Conservation (phyloP, 1,284 basidiomycete genomes). For the Melanopsichium pennsylvanicum region DNA sequence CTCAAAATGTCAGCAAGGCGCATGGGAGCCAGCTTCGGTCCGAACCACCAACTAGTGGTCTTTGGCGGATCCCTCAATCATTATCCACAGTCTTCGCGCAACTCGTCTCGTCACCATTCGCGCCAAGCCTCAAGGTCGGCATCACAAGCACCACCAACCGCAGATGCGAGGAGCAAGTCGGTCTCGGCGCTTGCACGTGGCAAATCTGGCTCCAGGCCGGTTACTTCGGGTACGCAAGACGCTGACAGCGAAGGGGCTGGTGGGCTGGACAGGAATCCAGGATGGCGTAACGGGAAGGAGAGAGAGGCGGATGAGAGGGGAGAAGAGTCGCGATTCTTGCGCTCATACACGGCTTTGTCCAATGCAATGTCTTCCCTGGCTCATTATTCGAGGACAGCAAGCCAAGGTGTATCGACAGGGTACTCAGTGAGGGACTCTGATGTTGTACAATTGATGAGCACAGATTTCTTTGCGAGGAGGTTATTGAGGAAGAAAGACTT, state of each 20-base stretch:
- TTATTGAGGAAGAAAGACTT: conserved; percentile 39
- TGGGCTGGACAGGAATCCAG: not conserved
- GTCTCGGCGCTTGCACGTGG: conserved; percentile 16
- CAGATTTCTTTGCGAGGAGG: conserved; percentile 45
- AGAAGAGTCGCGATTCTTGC: conserved; percentile 46
- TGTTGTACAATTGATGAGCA: conserved; percentile 56
- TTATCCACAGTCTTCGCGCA: conserved; percentile 22
- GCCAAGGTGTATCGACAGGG: conserved; percentile 27
- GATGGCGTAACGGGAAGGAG: not conserved
- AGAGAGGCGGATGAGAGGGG: conserved; percentile 14
- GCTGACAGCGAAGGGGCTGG: not conserved
- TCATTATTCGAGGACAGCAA: conserved; percentile 30
- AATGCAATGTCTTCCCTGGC: conserved; percentile 52
- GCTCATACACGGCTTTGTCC: conserved; percentile 51
- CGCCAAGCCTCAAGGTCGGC: conserved; percentile 14
- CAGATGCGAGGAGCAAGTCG: conserved; percentile 8
- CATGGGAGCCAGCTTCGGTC: conserved; percentile 48
- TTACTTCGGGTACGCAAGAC: conserved; percentile 1
- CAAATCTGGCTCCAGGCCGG: conserved; percentile 4
- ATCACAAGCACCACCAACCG: conserved; percentile 10
- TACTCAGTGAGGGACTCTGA: conserved; percentile 52
- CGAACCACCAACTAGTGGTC: conserved; percentile 43
- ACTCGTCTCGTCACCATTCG: conserved; percentile 19
- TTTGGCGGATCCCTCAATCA: conserved; percentile 31
- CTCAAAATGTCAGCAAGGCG: conserved; percentile 29